These are phyloP conservation scores for Gardenia jasminoides DNA, from an alignment of 257 asterid genomes.

Conservation along the genomic window DNA sequence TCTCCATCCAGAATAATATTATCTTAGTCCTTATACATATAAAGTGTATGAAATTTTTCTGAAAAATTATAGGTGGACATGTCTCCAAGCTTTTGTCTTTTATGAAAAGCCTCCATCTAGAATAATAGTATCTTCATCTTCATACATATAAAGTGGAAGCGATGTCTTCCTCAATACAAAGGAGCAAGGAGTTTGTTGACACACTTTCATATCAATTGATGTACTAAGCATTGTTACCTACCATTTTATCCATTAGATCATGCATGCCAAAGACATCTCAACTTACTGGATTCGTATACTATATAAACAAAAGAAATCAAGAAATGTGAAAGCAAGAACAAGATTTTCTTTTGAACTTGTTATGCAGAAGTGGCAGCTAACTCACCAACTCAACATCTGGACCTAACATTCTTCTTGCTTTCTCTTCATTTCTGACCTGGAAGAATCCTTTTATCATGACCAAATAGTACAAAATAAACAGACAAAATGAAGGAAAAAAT, in stretches of 20 bases:
- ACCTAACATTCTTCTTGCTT: conserved; percentile 89
- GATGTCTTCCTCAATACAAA: no score
- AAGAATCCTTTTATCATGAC: not conserved
- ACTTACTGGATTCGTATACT: not conserved
- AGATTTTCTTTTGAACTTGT: not conserved
- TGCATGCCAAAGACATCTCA: not conserved
- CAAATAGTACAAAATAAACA: not conserved
- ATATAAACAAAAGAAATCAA: not conserved
- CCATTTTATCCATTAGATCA: no score
- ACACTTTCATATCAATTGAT: no score
- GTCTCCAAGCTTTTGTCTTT: not conserved
- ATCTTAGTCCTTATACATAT: no score
- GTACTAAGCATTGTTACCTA: no score
- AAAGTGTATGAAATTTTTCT: no score
- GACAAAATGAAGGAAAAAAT: no score
- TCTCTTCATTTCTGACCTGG: conserved; percentile 95
- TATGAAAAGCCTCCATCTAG: not conserved
- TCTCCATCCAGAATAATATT: not conserved
- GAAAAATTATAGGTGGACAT: not conserved
- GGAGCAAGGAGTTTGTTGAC: no score
- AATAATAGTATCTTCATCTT: no score
- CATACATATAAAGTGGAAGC: no score
- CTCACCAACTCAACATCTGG: conserved; percentile 85
- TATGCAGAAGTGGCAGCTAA: conserved; percentile 14
- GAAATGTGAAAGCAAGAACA: not conserved